Evolutionary conservation across 2,329 filamentous ascomycete genomes (phyloP), one percentile per base, ranked within the genome.

Genomic region (Trichoderma koningii): DNA sequence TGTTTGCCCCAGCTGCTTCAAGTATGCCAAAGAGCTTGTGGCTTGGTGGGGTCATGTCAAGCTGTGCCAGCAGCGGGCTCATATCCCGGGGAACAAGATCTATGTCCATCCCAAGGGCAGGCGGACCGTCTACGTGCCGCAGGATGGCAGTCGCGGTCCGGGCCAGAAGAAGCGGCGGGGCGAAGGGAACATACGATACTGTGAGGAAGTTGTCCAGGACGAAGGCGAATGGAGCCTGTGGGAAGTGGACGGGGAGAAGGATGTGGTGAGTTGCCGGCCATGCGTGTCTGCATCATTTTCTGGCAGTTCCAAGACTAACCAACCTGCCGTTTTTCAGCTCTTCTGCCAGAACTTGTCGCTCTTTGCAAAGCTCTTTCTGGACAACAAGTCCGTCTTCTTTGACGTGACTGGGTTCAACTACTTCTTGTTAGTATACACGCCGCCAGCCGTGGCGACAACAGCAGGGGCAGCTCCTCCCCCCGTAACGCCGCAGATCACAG

Each of bases 341-440:
- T 98, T 96, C 76, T 93, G 92, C 70, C 95, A 98, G 78, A 97
- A 97, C 72, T 85, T 99, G 14, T 97, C 92, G 10, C 88, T 99
- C 52, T 97, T 98, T 76, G 93, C 93, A 30, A 99, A 98, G 78
- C 87, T 99, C 51, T 99, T 98, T 77, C 89, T 99, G 69, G 93
- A 98, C 77, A 97, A 96, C 74, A 99, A 99, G 75, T 97, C 92
- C 7, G 93, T 99, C 70, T 98, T 97, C 79, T 99, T 97, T 81
- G 95, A 99, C 73, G 93, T 97, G 52, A 87, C 88, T 5, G 92
- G 91, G 59, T 99, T 99, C 79, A 88, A 96, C 70, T 99, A 97
- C 82, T 98, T 96, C 76, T 85, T 96, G 5, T 87, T 98, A 61
- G 90, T 95, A 51, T 90, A 93, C 73, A 90, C 87, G 9, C 82